Base-by-base conservation (phyloP, 768 basidiomycete genomes). In the Suillus subaureus region DNA sequence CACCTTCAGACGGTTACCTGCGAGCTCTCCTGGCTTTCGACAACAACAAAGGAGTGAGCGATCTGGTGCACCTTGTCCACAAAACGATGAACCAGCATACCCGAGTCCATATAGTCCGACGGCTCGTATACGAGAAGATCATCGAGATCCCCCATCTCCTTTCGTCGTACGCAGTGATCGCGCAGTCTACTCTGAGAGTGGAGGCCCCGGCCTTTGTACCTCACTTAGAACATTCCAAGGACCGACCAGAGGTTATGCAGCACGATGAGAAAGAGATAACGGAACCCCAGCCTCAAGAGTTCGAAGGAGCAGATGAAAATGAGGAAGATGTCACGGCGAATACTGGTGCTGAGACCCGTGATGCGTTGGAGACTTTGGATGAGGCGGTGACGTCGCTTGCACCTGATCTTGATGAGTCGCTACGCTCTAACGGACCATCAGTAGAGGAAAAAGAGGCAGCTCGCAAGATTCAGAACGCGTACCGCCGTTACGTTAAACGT, bases 61-160 rank as follows among this genome's bases (percentile, higher is more conserved):
- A 72, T 43, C 43, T 80, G 6, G 71, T 74, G 1, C 71, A 71
- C 3, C 71, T 71, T 2, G 66, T 80, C 6, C 72, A 74, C 40
- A 67, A 64, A 13, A 47, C 57, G 54, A 63, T 63, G 49, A 57
- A 6, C 6, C 49, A 55, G 11, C 1, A 11, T 12, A 21, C 52
- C 4, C 15, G n/a, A 18, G 42, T 60, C 26, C 61, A 43, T 12
- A 13, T 43, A 11, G 49, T 81, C 15, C 74, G 74, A 12, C 69
- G 74, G 13, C 72, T 82, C 35, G 58, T 76, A 5, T 83, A 72
- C 70, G 57, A 68, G 18, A 63, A 69, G 3, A 64, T 70, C 4
- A 31, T 70, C 3, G 77, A 80, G 6, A 72, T 82, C 15, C 76
- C 74, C 0, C 54, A 55, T 15, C 61, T 81, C 26, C 61, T 82